These are phyloP conservation scores for Diaporthe sp. DNA, from an alignment of 2,329 filamentous ascomycete genomes.

Conservation along the genomic window DNA sequence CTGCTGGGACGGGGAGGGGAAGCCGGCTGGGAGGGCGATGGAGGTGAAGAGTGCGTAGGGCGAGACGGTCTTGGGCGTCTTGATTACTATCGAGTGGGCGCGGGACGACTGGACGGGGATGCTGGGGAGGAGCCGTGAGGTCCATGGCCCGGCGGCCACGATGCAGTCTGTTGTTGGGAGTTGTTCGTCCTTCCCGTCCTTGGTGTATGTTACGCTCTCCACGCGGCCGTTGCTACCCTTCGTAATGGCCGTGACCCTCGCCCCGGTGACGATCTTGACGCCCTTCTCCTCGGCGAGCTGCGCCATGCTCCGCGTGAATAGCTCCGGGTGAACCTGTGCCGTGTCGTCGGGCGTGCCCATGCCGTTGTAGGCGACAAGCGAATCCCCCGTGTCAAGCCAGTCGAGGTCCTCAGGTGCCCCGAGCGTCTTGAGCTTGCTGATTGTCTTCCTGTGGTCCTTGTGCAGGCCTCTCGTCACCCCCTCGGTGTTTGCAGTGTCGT, in stretches of 20 bases:
- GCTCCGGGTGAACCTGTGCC: slow-evolving; percentile 81
- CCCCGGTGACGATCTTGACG: slow-evolving; percentile 58
- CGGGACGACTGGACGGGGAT: slow-evolving; percentile 53
- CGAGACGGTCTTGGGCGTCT: slow-evolving; percentile 55
- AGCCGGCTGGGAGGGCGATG: slow-evolving; percentile 70
- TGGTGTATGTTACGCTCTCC: slow-evolving; percentile 35
- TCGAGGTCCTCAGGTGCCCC: slow-evolving; percentile 69
- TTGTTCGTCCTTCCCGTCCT: slow-evolving; percentile 35
- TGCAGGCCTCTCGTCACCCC: slow-evolving; percentile 31
- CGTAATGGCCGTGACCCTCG: slow-evolving; percentile 43
- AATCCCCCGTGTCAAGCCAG: slow-evolving; percentile 70
- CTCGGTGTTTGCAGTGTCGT: slow-evolving; percentile 1
- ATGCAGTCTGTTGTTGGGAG: slow-evolving; percentile 44
- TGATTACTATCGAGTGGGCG: slow-evolving; percentile 58
- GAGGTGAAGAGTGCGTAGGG: slow-evolving; percentile 77
- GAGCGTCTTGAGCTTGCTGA: slow-evolving; percentile 40
- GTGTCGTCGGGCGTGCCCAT: slow-evolving; percentile 67
- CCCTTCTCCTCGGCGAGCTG: slow-evolving; percentile 72
- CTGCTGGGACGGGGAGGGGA: slow-evolving; percentile 47
- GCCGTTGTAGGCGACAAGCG: slow-evolving; percentile 50
- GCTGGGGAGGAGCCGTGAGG: slow-evolving; percentile 52
- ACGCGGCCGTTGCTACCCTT: slow-evolving; percentile 38
- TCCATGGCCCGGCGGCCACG: slow-evolving; percentile 59
- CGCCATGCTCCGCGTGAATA: slow-evolving; percentile 80
- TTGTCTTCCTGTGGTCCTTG: slow-evolving; percentile 40